phyloP scores from a whole-genome alignment of 2,329 filamentous ascomycete species.

The Fusarium sp. region DNA sequence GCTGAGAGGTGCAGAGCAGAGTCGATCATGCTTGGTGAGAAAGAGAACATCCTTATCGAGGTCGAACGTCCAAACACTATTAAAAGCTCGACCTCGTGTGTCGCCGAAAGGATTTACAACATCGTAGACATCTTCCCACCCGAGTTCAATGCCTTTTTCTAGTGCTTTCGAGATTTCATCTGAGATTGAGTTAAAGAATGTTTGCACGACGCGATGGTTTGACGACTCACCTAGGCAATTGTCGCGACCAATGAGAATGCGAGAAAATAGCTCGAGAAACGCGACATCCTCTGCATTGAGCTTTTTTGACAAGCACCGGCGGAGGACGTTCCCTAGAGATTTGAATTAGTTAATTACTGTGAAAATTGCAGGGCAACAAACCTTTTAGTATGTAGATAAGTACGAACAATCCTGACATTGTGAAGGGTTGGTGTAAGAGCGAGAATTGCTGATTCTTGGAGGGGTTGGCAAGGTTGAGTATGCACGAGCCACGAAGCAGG shows the following conservation, averaged over 20 bases:
- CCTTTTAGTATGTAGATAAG: not conserved
- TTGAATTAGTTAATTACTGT: not conserved
- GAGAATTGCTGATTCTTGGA: not conserved
- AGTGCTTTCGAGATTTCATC: not conserved
- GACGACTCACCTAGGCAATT: not conserved
- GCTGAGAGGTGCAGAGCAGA: constrained; percentile 1
- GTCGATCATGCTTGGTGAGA: not conserved
- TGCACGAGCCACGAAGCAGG: not conserved
- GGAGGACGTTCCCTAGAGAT: accelerated
- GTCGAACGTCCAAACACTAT: constrained; percentile 6
- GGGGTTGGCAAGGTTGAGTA: not conserved
- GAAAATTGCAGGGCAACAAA: not conserved
- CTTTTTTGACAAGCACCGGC: not conserved
- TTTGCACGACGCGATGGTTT: too few species aligned
- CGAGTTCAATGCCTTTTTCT: not conserved
- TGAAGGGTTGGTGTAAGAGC: not conserved
- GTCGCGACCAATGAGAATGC: not conserved
- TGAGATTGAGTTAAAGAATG: not conserved
- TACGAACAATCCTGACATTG: not conserved
- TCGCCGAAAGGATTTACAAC: not conserved
- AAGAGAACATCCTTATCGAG: not conserved
- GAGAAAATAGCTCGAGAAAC: not conserved
- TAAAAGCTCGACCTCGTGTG: not conserved
- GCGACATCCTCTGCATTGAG: not conserved
- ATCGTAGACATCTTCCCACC: not conserved